Evolutionary conservation across 2,329 filamentous ascomycete species (phyloP).

Genomic region (Colletotrichum sp.): DNA sequence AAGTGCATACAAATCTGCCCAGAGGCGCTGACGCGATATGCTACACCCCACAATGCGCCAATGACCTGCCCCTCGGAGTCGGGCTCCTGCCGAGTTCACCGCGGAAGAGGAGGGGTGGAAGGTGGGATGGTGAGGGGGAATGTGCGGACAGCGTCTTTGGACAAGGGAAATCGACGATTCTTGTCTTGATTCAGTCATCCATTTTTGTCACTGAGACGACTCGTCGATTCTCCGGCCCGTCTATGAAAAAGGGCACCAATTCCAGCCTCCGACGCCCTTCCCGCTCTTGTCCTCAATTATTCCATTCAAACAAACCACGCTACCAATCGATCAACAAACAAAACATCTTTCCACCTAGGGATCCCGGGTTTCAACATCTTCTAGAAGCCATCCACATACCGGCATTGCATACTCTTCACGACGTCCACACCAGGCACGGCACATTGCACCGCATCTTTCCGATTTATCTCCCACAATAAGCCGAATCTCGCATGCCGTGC

Average conservation of each 20-base stretch:
- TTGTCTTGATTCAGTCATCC: constrained; percentile 13
- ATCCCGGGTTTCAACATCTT: neutral
- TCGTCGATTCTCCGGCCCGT: neutral
- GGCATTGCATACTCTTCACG: neutral
- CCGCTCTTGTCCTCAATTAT: neutral
- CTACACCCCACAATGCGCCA: neutral
- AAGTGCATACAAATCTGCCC: neutral
- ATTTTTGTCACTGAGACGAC: neutral
- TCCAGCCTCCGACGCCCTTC: neutral
- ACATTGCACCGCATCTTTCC: neutral
- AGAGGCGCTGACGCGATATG: constrained; percentile 2
- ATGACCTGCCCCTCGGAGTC: constrained; percentile 8
- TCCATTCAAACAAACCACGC: neutral
- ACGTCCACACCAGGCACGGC: neutral
- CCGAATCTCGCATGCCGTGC: neutral
- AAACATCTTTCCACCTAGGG: neutral
- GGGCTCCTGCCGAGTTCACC: constrained; percentile 3
- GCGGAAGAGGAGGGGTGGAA: constrained; percentile 5
- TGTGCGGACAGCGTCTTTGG: neutral
- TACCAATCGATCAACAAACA: neutral
- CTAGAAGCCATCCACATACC: neutral
- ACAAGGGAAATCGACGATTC: neutral
- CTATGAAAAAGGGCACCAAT: neutral
- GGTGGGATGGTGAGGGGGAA: constrained; percentile 3
- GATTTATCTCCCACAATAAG: neutral